Evolutionary conservation across 2,329 filamentous ascomycete species (phyloP).

Genomic region (Aspergillus unguis): DNA sequence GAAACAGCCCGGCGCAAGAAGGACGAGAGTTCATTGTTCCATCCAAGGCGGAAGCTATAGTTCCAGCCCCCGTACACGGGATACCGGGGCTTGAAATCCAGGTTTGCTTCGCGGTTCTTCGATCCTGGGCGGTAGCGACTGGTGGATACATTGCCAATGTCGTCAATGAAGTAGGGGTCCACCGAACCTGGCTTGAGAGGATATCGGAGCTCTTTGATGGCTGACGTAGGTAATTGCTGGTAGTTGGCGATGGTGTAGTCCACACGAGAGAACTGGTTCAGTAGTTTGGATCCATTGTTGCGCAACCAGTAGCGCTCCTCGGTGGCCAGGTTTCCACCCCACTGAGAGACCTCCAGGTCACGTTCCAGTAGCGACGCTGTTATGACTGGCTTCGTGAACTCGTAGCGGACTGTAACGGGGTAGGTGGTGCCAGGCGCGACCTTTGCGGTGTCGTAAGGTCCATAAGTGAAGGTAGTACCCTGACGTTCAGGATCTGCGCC

Average conservation of each 20-base stretch:
- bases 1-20: slow-evolving; percentile 64
- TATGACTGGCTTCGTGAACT: slow-evolving; percentile 88
- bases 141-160: slow-evolving; percentile 95
- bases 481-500: slow-evolving; percentile 73
- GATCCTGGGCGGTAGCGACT: slow-evolving; percentile 68
- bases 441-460: slow-evolving; percentile 69
- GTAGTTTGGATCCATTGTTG: slow-evolving; percentile 79
- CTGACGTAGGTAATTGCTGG: slow-evolving; percentile 71
- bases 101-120: slow-evolving; percentile 68
- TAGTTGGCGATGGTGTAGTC: slow-evolving; percentile 71
- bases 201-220: slow-evolving; percentile 77
- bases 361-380: slow-evolving; percentile 78
- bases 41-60: slow-evolving; percentile 93
- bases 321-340: slow-evolving; percentile 93
- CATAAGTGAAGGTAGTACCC: slow-evolving; percentile 83
- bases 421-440: slow-evolving; percentile 72
- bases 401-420: slow-evolving; percentile 78
- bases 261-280: slow-evolving; percentile 69
- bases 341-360: slow-evolving; percentile 93
- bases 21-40: slow-evolving; percentile 79
- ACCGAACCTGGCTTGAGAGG: slow-evolving; percentile 74
- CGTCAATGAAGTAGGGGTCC: slow-evolving; percentile 91
- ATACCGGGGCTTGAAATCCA: slow-evolving; percentile 91
- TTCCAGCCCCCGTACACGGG: slow-evolving; percentile 98
- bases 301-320: slow-evolving; percentile 89